Conservation (phyloP, 495 filamentous ascomycete species). For the Pyrenula massariospora region DNA sequence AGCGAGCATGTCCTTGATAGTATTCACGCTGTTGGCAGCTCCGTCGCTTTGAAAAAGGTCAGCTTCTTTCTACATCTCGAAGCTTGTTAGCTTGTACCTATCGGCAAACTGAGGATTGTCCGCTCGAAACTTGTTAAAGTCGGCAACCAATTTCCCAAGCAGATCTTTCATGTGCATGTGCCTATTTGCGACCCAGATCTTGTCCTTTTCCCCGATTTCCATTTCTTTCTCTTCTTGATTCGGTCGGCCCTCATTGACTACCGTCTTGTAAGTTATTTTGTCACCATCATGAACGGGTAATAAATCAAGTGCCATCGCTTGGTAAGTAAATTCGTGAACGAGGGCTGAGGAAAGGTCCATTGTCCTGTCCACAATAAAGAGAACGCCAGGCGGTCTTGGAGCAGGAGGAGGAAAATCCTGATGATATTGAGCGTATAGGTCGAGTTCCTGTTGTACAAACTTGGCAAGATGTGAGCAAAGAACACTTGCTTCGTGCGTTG, state of each 20-base stretch:
- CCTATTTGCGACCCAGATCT: conserved; percentile 84
- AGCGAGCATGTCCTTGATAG: conserved; percentile 93
- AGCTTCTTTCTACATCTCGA: too few relatives aligned
- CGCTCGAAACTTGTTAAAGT: conserved; percentile 82
- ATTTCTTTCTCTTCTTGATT: conserved; percentile 75
- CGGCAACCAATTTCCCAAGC: conserved; percentile 80
- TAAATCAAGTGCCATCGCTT: conserved; percentile 93
- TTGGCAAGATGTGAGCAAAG: conserved; percentile 77
- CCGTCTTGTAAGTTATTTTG: conserved; percentile 73
- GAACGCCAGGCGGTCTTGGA: conserved; percentile 65
- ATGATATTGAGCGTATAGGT: conserved; percentile 71
- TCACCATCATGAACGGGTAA: conserved; percentile 78
- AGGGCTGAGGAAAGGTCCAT: conserved; percentile 84
- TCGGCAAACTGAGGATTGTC: conserved; percentile 92
- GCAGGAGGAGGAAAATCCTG: conserved; percentile 66
- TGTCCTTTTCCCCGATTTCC: conserved; percentile 79
- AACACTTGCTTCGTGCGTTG: conserved; percentile 76
- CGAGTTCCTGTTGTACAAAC: conserved; percentile 85
- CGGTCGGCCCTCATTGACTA: conserved; percentile 54
- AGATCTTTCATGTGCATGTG: conserved; percentile 98
- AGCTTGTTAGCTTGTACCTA: conserved; percentile 30
- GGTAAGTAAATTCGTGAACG: conserved; percentile 94
- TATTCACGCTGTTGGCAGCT: conserved; percentile 56
- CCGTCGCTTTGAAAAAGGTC: not conserved
- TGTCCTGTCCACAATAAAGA: conserved; percentile 81